A percentile compares a stretch with the other conserved stretches of the same genome.
Evolutionary conservation across 2,329 filamentous ascomycete species (phyloP).

Genomic region (Acarospora socialis): DNA sequence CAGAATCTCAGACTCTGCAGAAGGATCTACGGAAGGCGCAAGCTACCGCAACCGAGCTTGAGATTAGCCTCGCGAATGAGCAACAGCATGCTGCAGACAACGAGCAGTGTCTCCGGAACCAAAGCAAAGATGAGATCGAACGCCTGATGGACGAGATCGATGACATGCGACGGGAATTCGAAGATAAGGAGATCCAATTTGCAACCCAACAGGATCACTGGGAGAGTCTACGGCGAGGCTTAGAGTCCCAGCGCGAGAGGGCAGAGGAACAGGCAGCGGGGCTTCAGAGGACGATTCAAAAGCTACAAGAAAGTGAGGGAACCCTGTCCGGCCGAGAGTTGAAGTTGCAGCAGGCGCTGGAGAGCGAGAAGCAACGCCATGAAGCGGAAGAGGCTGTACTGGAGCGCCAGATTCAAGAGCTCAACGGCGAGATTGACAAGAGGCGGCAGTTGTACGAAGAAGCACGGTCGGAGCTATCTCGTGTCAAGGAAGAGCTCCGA

Average conservation of each 20-base stretch:
- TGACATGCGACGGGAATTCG: conserved; percentile 48
- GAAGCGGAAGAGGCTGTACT: conserved; percentile 56
- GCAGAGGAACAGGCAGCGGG: conserved; percentile 54
- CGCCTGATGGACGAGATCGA: conserved; percentile 43
- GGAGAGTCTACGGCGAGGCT: conserved; percentile 50
- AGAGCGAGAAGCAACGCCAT: conserved; percentile 59
- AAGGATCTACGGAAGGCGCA: conserved; percentile 41
- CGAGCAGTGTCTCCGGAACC: conserved; percentile 43
- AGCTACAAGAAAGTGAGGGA: conserved; percentile 53
- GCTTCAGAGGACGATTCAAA: conserved; percentile 57
- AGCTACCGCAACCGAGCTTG: conserved; percentile 31
- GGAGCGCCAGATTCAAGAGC: conserved; percentile 56
- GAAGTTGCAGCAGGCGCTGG: conserved; percentile 51
- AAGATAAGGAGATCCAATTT: conserved; percentile 56
- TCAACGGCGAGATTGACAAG: conserved; percentile 56
- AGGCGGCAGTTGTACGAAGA: conserved; percentile 52
- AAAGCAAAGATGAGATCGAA: conserved; percentile 42
- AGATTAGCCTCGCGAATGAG: conserved; percentile 37
- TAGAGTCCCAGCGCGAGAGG: conserved; percentile 51
- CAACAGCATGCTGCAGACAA: conserved; percentile 44
- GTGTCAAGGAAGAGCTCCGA: conserved; percentile 55
- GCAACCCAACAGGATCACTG: conserved; percentile 59
- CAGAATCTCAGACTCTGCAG: conserved; percentile 53
- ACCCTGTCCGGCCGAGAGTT: conserved; percentile 53
- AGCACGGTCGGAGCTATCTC: conserved; percentile 50